Evolutionary conservation across 108 stramenopile genomes (phyloP).

Genomic region (Discostella stelligeroides): DNA sequence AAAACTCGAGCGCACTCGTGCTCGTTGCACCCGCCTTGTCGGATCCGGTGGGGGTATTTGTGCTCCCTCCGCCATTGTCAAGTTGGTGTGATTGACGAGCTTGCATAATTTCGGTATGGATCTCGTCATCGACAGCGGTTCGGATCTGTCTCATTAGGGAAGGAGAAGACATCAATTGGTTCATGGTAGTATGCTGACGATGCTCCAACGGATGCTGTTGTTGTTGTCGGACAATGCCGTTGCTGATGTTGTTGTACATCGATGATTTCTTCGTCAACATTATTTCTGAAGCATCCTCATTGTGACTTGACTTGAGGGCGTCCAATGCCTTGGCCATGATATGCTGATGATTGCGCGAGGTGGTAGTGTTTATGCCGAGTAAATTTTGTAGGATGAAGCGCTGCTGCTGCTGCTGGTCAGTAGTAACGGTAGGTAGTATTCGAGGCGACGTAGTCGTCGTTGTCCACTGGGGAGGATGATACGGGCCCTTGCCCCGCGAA

Average conservation of each 20-base stretch:
- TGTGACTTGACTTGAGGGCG: background rate
- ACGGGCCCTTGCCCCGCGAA: no score
- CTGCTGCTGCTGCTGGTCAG: conserved; percentile 15
- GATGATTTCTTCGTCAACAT: background rate
- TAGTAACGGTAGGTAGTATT: background rate
- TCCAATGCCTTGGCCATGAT: conserved; percentile 2
- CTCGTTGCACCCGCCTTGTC: no score
- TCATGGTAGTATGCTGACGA: no score
- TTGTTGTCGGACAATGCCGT: background rate
- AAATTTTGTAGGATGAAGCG: conserved; percentile 1
- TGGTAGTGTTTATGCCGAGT: background rate
- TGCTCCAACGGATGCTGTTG: background rate
- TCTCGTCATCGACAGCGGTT: background rate
- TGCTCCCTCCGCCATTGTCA: no score
- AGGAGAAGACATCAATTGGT: background rate
- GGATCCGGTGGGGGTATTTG: no score
- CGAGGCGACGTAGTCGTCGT: background rate
- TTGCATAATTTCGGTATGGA: no score
- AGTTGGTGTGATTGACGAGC: no score
- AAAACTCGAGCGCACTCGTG: no score
- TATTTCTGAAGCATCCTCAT: no score
- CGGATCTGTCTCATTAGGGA: background rate
- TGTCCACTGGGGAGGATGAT: background rate
- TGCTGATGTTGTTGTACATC: background rate
- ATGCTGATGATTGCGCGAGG: background rate